Base-by-base conservation (phyloP, 371 early-diverging fungal genomes). In the Rhizopus arrhizus region DNA sequence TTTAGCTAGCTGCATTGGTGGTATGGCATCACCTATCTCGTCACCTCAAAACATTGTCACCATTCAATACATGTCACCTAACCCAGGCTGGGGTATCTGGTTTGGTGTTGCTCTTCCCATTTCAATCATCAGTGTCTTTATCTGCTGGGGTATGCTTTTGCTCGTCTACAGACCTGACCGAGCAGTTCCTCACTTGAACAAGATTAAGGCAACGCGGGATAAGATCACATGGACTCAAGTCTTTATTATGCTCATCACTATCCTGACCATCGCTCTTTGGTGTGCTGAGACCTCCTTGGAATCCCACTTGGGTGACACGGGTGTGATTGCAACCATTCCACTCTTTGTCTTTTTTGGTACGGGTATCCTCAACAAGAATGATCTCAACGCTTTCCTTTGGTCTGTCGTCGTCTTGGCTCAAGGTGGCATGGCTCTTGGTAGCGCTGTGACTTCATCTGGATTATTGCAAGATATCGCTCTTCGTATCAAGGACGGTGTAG, bases 1-100 rank as follows among this genome's bases (percentile, higher is more conserved):
- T 2, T 75, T 98, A 48, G 95, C 96, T 6, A 88, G 95, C 35
- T 95, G 97, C 58, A 87, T 97, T 34, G 98, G 97, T 48, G 97
- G 97, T 38, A 96, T 97, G 97, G 92, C 94, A 0, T 91, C 94
- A n/a, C 98, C 98, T 4, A 97, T 97, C 69, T 84, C 93, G 9
- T 94, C 94, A 4, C 98, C 98, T 28, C 97, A 98, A 66, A 97
- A 97, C 78, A 88, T 89, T 55, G 85, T 97, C 43, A 88, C 96
- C 5, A 75, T 98, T 47, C 81, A 84, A 70, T 87, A 86, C 62
- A 94, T 97, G 92, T 63, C 81, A 28, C 96, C 95, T 7, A 70
- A 85, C 5, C 94, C 94, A 3, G 85, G 92, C 47, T 94, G 95
- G 95, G 68, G 86, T 59, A 81, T 91, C 65, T 94, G 95, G 95